Evolutionary conservation across 1,139 yeast species (phyloP), one percentile per base, ranked within the genome.

Genomic region (Blastobotrys ciferrii): DNA sequence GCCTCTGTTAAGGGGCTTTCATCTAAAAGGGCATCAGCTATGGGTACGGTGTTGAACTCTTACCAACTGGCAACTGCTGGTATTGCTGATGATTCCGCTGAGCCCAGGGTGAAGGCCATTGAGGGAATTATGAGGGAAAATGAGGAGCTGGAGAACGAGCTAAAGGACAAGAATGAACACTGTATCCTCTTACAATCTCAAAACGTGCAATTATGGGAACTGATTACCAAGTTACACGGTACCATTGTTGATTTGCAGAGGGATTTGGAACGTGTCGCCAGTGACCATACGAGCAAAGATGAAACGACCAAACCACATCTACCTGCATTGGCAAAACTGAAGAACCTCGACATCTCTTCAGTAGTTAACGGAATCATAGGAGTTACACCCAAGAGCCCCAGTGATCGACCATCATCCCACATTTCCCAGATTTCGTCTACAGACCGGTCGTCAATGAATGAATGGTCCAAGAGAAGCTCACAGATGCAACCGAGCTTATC

Each of bases 201-300:
- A 52, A 63, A 63, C 48, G 43, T 58, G 1, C 65, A 64, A 47
- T 54, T 64, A 35, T 61, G 66, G 66, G 51, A 57, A 30, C 53
- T 63, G 40, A 64, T 63, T 37, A 58, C 58, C 44, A 57, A 61
- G 43, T 68, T 64, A 44, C 57, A 64, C 23, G 53, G 59, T 15
- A 63, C 62, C 58, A 62, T 64, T 44, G 50, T 59, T 31, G 67
- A 63, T 11, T 54, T 63, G 4, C 67, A 60, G 40, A 48, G 53
- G 30, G 67, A 64, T 44, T 52, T 64, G 18, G 64, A 58, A 15
- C 20, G 13, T 33, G 17, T 17, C 7, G 38, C 38, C 3, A 33
- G 12, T 7, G 20, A 33, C 12, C 5, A 7, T 17, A 33, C 12
- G 11, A 33, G 20, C 12, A 13, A 33, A 13, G 19, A 33, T 7